Conservation (phyloP, 1,139 yeast species). For the Yamadazyma spencermartinsiae region DNA sequence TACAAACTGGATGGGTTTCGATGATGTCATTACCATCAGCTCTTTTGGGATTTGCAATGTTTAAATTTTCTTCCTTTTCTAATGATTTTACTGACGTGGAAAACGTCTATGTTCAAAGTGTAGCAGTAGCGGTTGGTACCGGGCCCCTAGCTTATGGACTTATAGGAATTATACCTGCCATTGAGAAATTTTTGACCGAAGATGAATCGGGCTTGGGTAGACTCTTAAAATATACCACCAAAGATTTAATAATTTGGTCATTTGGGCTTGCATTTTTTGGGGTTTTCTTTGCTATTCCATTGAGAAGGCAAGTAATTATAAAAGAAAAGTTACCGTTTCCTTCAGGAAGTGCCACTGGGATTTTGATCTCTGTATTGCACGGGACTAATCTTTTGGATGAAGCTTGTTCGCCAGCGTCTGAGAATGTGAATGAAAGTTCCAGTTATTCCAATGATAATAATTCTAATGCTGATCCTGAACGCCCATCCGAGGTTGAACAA, state of each 20-base stretch:
- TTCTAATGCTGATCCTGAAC: no score
- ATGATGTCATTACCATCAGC: constrained; percentile 99
- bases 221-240: constrained; percentile 36
- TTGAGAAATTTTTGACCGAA: constrained; percentile 77
- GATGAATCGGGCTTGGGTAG: constrained; percentile 72
- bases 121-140: constrained; percentile 96
- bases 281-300: constrained; percentile 89
- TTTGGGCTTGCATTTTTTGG: constrained; percentile 89
- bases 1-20: constrained; percentile 98
- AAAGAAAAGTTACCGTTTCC: constrained; percentile 89
- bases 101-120: constrained; percentile 86
- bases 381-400: constrained; percentile 59
- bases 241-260: constrained; percentile 76
- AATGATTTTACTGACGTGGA: constrained; percentile 80
- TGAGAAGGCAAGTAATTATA: constrained; percentile 81
- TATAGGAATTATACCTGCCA: constrained; percentile 96
- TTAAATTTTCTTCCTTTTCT: constrained; percentile 54
- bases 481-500: not conserved
- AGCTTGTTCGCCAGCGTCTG: not conserved
- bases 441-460: not conserved
- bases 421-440: not conserved
- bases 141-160: constrained; percentile 95
- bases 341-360: constrained; percentile 95
- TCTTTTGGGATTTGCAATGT: constrained; percentile 78
- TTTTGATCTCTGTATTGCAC: constrained; percentile 83